Conservation (phyloP, 2,329 filamentous ascomycete species). For the Talaromyces sp. region DNA sequence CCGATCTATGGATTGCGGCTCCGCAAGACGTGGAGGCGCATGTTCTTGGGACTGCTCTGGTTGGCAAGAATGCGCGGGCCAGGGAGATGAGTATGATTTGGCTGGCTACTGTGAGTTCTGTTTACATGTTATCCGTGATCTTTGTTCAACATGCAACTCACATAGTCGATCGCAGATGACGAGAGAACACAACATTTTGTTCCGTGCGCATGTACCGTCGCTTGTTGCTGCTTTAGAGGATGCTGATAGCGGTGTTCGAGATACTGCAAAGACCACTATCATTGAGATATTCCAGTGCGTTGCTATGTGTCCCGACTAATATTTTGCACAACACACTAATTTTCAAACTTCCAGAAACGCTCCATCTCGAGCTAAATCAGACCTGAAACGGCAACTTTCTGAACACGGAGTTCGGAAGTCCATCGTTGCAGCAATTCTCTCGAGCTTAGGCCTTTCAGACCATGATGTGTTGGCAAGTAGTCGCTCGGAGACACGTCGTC, state of each 20-base stretch:
- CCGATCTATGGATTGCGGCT: constrained; percentile 67
- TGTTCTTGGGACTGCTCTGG: constrained; percentile 71
- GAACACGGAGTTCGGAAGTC: constrained; percentile 79
- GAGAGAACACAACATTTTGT: constrained; percentile 69
- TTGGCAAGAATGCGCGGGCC: constrained; percentile 72
- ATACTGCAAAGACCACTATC: constrained; percentile 74
- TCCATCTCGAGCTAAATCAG: constrained; percentile 76
- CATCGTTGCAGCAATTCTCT: constrained; percentile 75
- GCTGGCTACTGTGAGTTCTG: constrained; percentile 67
- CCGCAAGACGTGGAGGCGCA: constrained; percentile 71
- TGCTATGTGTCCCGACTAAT: not conserved
- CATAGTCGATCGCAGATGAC: constrained; percentile 58
- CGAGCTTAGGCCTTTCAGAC: constrained; percentile 57
- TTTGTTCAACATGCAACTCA: not conserved
- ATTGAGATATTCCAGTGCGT: constrained; percentile 77
- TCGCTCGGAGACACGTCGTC: constrained; percentile 20
- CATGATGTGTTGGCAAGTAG: constrained; percentile 25
- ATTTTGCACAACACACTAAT: constrained; percentile 1
- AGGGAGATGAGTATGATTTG: constrained; percentile 83
- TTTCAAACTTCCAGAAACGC: constrained; percentile 55
- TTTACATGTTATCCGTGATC: not conserved
- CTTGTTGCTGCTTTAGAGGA: constrained; percentile 87
- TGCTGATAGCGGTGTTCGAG: constrained; percentile 79
- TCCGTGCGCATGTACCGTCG: constrained; percentile 74
- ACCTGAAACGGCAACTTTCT: constrained; percentile 80